phyloP scores from a whole-genome alignment of 2,329 filamentous ascomycete species.

The Arthrobotrys sphaeroides region DNA sequence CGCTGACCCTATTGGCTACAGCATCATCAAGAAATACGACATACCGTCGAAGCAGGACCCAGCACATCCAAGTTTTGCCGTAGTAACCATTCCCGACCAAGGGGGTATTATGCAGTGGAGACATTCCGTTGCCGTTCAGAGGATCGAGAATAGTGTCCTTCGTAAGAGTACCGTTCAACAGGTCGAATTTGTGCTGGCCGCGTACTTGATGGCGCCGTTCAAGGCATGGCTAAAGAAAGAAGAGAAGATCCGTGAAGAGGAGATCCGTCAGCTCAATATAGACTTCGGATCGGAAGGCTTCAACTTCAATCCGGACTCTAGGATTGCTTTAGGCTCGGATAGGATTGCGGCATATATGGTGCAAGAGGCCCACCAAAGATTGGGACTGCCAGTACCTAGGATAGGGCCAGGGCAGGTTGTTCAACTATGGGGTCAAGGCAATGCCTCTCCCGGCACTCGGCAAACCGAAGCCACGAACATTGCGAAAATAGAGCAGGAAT shows the following conservation, averaged over 20 bases:
- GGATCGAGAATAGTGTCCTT: not conserved
- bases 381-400: not conserved
- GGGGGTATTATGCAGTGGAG: not conserved
- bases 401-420: not conserved
- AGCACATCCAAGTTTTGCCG: not conserved
- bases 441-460: too few relatives aligned
- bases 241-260: not conserved
- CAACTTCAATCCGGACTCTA: slow-evolving; percentile 19
- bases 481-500: too few relatives aligned
- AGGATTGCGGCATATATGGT: slow-evolving; percentile 5
- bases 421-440: too few relatives aligned
- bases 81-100: not conserved
- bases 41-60: not conserved
- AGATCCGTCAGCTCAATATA: not conserved
- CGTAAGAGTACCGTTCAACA: not conserved
- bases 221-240: slow-evolving; percentile 9
- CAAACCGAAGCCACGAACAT: too few relatives aligned
- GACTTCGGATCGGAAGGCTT: slow-evolving; percentile 27
- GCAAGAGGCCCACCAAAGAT: not conserved
- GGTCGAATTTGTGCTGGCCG: not conserved
- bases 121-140: not conserved
- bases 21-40: not conserved
- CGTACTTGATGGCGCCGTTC: not conserved
- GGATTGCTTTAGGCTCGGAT: not conserved
- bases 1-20: not conserved